phyloP scores from a whole-genome alignment of 2,329 filamentous ascomycete species.

The Rhynchosporium secalis region DNA sequence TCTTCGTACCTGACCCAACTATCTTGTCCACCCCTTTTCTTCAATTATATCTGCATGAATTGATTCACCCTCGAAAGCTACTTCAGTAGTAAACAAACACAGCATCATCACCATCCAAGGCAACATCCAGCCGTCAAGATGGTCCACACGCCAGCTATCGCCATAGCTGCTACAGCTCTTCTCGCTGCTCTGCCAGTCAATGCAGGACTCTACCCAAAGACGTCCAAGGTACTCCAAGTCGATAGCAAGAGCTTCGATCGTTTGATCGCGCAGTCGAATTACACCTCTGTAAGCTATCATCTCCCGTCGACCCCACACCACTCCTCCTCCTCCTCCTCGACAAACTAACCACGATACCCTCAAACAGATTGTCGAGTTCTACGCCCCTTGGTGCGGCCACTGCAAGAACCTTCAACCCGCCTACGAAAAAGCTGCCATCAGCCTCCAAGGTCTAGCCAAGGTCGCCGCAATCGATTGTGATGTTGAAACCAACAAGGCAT shows the following conservation, averaged over 20 bases:
- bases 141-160: conserved; percentile 54
- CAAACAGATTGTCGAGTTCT: conserved; percentile 73
- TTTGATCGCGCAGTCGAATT: conserved; percentile 83
- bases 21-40: neutral
- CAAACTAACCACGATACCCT: conserved; percentile 18
- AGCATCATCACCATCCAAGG: conserved; percentile 19
- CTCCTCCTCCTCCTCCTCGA: conserved; percentile 8
- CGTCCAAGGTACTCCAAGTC: conserved; percentile 82
- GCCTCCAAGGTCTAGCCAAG: conserved; percentile 86
- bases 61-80: conserved; percentile 24
- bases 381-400: conserved; percentile 96
- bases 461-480: conserved; percentile 96
- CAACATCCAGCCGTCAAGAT: conserved; percentile 42
- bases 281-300: conserved; percentile 72
- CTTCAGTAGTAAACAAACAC: conserved; percentile 27
- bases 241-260: conserved; percentile 76
- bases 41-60: conserved; percentile 23
- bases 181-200: conserved; percentile 65
- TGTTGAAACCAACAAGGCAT: conserved; percentile 84
- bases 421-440: conserved; percentile 91
- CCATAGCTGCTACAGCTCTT: conserved; percentile 57
- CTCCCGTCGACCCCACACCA: neutral
- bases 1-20: conserved; percentile 1
- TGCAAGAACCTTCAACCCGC: conserved; percentile 94
- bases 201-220: conserved; percentile 80